These are phyloP conservation scores for Carpinus fangiana DNA, from an alignment of 306 rosid species.

Conservation along the genomic window DNA sequence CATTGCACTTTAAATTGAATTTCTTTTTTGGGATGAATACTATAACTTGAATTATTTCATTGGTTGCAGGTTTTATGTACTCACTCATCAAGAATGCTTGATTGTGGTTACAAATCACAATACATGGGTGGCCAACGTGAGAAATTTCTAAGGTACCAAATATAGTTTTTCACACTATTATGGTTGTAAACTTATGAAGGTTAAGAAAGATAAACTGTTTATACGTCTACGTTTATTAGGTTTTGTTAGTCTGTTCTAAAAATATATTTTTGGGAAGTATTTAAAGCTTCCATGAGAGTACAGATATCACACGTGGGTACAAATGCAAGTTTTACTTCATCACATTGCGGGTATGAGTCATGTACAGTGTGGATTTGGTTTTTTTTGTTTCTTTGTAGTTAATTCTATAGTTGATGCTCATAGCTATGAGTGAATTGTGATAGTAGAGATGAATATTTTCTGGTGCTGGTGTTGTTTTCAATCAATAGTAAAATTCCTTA, in stretches of 20 bases:
- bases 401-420: neutral
- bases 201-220: conserved; percentile 31
- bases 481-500: neutral
- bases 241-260: neutral
- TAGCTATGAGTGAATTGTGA: neutral
- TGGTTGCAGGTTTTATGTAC: conserved; percentile 47
- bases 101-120: conserved; percentile 65
- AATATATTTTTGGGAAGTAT: neutral
- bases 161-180: conserved; percentile 24
- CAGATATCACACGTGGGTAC: neutral
- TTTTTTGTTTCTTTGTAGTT: neutral
- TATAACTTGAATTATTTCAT: conserved; percentile 18
- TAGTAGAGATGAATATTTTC: neutral
- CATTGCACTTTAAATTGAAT: neutral
- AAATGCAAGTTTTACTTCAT: neutral
- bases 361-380: neutral
- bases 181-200: conserved; percentile 22
- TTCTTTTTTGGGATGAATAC: too few species aligned
- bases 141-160: conserved; percentile 66
- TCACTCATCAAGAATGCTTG: conserved; percentile 61
- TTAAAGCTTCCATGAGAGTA: neutral
- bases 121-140: conserved; percentile 79
- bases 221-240: conserved; percentile 15
- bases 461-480: neutral
- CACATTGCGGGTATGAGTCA: neutral